These are phyloP conservation scores for Scalesia atractyloides DNA, from an alignment of 129 eudicot species.

Conservation along the genomic window DNA sequence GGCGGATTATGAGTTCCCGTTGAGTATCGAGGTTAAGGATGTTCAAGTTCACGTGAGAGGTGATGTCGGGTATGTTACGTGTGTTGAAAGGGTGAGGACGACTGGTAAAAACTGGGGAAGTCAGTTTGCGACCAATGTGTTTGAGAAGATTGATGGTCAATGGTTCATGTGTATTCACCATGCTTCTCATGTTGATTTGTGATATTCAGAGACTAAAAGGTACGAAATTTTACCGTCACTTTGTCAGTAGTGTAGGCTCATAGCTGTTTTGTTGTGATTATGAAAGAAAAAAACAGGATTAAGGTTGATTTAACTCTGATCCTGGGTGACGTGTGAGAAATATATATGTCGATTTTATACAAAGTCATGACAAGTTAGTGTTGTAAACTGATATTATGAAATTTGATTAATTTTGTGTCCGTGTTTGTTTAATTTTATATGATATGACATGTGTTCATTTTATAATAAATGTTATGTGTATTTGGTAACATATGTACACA, in stretches of 20 bases:
- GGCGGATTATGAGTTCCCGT: constrained; percentile 93
- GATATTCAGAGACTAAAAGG: constrained; percentile 9
- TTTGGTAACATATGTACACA: neutral
- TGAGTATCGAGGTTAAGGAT: constrained; percentile 79
- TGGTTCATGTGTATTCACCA: constrained; percentile 21
- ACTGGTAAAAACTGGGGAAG: constrained; percentile 67
- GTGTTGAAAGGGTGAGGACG: constrained; percentile 84
- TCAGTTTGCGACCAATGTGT: constrained; percentile 20
- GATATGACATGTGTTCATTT: neutral
- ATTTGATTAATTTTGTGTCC: neutral
- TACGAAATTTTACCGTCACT: constrained; percentile 8
- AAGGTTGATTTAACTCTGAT: neutral
- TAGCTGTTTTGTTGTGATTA: neutral
- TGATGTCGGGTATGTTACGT: constrained; percentile 79
- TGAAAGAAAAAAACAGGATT: neutral
- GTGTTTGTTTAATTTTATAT: neutral
- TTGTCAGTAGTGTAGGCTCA: neutral
- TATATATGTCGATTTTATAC: neutral
- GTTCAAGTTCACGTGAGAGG: constrained; percentile 77
- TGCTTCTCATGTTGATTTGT: constrained; percentile 20
- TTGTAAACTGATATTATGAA: neutral
- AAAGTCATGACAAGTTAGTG: neutral
- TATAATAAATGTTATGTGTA: neutral
- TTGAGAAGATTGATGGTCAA: constrained; percentile 17
- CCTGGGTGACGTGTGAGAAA: neutral